Base-by-base conservation (phyloP, 805 yeast species). In the Candida vaughaniae region DNA sequence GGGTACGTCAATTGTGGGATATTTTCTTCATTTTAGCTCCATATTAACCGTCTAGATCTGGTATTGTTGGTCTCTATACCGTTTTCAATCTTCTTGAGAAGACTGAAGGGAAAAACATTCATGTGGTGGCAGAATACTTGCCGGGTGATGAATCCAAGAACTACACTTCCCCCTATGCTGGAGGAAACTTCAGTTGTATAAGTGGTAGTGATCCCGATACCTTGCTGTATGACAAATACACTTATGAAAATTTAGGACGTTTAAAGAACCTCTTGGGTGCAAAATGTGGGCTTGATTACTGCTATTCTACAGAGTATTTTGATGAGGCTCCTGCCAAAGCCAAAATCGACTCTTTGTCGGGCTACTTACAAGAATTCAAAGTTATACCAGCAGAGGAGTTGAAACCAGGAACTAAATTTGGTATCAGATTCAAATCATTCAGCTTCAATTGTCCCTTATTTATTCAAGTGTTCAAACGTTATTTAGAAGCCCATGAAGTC, bases 91-190 rank as follows among this genome's bases (percentile, higher is more conserved):
- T 82, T 9, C 44, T 77, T 22, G 66, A 69, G 17, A 58, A 66
- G 10, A 60, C 70, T 7, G 39, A 53, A 0, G 66, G 73, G 1
- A 38, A 53, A 1, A 59, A 73, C 5, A 73, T 86, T 43, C 67
- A 76, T 3, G 71, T 85, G 2, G 48, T 81, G 14, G 91, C 86
- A 6, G 76, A 82, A 51, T 75, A 71, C 48, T 57, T 81, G 25
- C 95, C 95, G 3, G 95, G 95, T 4, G 95, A 86, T 51, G 82
- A 78, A 46, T 78, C 88, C 3, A 75, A 76, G 39, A 67, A 75
- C 33, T 86, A 82, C 56, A 80, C 95, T 1, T 82, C 90, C 0
- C 95, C 95, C 0, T 82, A 83, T 75, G 95, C 95, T 0, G 73
- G 71, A 5, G 64, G 64, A 6, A 48, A 59, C 56, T 55, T 69